Base-by-base conservation (phyloP, 345 rosid genomes). In the Mangifera indica region DNA sequence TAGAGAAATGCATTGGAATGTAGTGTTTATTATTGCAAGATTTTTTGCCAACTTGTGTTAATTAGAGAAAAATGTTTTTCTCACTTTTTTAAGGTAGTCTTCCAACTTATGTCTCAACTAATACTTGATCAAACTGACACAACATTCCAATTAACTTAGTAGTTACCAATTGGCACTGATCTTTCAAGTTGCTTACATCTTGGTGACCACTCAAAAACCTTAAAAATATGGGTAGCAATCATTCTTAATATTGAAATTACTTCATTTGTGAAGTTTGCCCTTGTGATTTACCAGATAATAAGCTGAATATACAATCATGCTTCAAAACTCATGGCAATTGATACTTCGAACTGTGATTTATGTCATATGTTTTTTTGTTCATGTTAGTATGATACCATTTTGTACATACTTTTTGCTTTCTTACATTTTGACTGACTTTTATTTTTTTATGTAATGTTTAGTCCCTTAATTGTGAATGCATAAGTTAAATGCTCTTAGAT, bases 251-350 rank as follows among this genome's bases (percentile, higher is more conserved):
- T 53, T 1, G 7, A 48, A 29, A 25, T 40, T 21, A 40, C 29
- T 42, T 37, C 53, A 55, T 56, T 68, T 42, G 29, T 55, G 29
- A 40, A 14, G 22, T 40, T 37, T 69, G 40, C 12, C 32, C 22
- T 46, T 57, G 24, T 24, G 42, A 9, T 57, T 48, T 57, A 59
- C 74, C 48, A 3, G 25, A 60, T 46, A 45, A 29, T 57, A 24
- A 57, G 20, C 24, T 60, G 21, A 72, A 7, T 53, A 66, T 66
- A 44, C 29, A 60, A 21, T 22, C 22, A 10, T 44, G 63, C 63
- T 24, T 44, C 24, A 57, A 40, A 56, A 10, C 9, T 56, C 7
- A 24, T 17, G 25, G 21, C 3, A 52, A 42, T 22, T 69, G 24
- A 63, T 22, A 22, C 54, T 9, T 68, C 14, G 13, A 14, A 22